Base-by-base conservation (phyloP, 164 flowering plant genomes). In the Berberis thunbergii region DNA sequence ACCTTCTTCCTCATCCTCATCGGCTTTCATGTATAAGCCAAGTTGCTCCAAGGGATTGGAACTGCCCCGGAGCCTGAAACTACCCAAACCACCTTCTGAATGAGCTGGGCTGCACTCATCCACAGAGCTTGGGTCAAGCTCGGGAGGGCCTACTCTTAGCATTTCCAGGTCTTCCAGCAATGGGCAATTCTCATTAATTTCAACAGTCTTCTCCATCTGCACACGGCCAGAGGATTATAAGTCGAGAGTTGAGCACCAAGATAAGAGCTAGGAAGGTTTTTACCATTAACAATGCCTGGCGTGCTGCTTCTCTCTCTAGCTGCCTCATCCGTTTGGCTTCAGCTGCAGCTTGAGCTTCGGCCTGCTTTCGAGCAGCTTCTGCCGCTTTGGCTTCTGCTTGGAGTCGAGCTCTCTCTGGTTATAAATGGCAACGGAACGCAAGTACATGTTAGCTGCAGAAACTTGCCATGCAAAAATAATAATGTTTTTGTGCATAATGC, bases 121-220 rank as follows among this genome's bases (percentile, higher is more conserved):
- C 40, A 75, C 82, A 43, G 86, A 85, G 67, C 84, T 89, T 1
- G 86, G 82, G 43, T 87, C 53, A 42, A 78, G 83, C 41, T 87
- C 96, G 3, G 61, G 62, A 42, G 84, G 77, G 38, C 66, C 86
- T 49, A 80, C 62, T n/a, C 86, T 80, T 39, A 90, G 83, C 92
- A 86, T 82, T 73, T 93, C 98, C 8, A 93, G 67, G 74, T 88
- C 97, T 64, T 86, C 77, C 49, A 93, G 77, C 69, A 88, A 85
- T 61, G 69, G 80, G 39, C 86, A 74, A 53, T 82, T 88, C 71
- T 85, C 98, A 73, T 88, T 82, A 10, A 93, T 90, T 56, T 88
- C 96, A 59, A 93, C 96, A 48, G 97, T 93, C 72, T 86, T 88
- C 68, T 90, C 96, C 84, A 93, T 88, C 98, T 93, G 84, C 73